phyloP scores from a whole-genome alignment of 257 asterid species.

The Ajuga chamaepitys region DNA sequence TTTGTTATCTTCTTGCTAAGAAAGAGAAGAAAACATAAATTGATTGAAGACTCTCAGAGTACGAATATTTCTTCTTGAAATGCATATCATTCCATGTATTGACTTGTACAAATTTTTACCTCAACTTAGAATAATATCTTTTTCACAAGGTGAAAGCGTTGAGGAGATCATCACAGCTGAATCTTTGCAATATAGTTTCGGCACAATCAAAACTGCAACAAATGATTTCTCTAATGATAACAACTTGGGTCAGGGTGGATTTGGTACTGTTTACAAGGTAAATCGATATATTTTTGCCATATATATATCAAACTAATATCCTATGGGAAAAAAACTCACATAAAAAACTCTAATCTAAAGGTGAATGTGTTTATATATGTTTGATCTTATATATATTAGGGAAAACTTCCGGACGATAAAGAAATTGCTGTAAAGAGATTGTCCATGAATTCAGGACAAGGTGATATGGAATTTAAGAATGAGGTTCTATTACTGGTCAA shows the following conservation, averaged over 20 bases:
- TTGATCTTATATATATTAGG: background rate
- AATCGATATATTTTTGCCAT: too few relatives aligned
- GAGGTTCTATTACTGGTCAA: constrained; percentile 12
- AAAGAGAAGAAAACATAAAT: background rate
- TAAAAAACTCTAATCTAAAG: background rate
- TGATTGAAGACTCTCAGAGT: background rate
- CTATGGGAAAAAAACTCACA: background rate
- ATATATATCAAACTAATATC: background rate
- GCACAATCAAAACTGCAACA: constrained; percentile 19
- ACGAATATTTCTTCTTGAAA: background rate
- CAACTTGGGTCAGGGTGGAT: constrained; percentile 35
- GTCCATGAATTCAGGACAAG: constrained; percentile 16
- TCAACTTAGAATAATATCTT: background rate
- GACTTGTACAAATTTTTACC: background rate
- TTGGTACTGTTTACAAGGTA: constrained; percentile 36
- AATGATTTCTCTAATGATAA: constrained; percentile 23
- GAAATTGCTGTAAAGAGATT: constrained; percentile 14
- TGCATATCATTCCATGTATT: too few relatives aligned
- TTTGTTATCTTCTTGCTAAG: background rate
- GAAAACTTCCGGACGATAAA: constrained; percentile 1
- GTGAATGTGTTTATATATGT: background rate
- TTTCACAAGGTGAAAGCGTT: background rate
- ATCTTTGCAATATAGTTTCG: constrained; percentile 19
- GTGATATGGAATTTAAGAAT: constrained; percentile 13
- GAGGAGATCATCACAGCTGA: constrained; percentile 12